Percentiles rank a stretch among this genome's conserved stretches.
Evolutionary conservation across 768 basidiomycete genomes (phyloP).

Genomic region (Rhizopogon vesiculosus): DNA sequence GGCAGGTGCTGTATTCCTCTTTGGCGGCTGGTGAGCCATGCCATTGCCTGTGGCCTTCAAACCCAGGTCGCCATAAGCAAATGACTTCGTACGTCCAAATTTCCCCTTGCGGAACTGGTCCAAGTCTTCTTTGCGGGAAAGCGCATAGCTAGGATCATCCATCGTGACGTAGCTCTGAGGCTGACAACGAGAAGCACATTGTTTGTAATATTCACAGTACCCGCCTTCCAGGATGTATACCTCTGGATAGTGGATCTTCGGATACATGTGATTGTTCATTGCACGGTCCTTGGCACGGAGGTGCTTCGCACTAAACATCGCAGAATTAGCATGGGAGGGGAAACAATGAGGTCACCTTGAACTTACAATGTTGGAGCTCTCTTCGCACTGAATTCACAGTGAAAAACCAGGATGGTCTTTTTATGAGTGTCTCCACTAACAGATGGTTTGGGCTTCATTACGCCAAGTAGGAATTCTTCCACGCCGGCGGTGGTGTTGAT

Average conservation of each 20-base stretch:
- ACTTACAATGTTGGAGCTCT: conserved; percentile 93
- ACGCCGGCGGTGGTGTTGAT: conserved; percentile 77
- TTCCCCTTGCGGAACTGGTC: conserved; percentile 89
- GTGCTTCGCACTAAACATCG: conserved; percentile 74
- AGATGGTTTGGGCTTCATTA: conserved; percentile 57
- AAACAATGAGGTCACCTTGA: not conserved
- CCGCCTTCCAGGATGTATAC: conserved; percentile 97
- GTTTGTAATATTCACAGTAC: conserved; percentile 83
- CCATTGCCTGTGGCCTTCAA: conserved; percentile 30
- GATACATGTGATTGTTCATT: conserved; percentile 85
- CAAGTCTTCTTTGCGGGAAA: conserved; percentile 78
- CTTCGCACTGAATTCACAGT: conserved; percentile 96
- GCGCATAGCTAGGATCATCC: conserved; percentile 87
- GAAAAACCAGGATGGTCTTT: conserved; percentile 91
- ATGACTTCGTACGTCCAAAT: conserved; percentile 88
- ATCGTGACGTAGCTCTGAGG: conserved; percentile 85
- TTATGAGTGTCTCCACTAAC: conserved; percentile 67
- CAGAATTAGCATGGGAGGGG: not conserved
- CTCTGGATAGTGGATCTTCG: conserved; percentile 92
- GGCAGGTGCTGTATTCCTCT: conserved; percentile 64
- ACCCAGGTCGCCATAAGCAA: conserved; percentile 81
- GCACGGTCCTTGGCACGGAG: conserved; percentile 87
- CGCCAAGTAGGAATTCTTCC: conserved; percentile 75
- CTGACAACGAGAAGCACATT: conserved; percentile 64
- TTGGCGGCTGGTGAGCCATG: conserved; percentile 38